phyloP scores from a whole-genome alignment of 805 yeast genomes.

The Saccharomycopsis microspora region DNA sequence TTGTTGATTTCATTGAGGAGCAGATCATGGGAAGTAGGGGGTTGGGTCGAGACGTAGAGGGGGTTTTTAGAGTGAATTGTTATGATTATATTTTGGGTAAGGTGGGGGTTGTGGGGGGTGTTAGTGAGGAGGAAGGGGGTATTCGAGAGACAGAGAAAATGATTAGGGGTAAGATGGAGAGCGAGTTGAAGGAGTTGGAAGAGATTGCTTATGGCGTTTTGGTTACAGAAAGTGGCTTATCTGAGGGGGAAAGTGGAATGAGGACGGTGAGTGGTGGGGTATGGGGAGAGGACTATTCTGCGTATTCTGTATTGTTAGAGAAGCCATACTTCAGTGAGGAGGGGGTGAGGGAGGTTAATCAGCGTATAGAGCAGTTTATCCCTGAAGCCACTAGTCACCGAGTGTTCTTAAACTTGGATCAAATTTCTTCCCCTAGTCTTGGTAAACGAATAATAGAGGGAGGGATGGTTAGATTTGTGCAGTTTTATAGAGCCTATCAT shows the following conservation, averaged over 20 bases:
- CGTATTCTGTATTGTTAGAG: neutral
- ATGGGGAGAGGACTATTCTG: too few species aligned
- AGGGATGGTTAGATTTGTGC: slow-evolving; percentile 38
- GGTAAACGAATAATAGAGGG: slow-evolving; percentile 42
- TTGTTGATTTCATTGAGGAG: slow-evolving; percentile 21
- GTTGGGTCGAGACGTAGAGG: slow-evolving; percentile 20
- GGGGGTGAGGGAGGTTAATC: neutral
- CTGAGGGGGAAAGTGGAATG: slow-evolving; percentile 49
- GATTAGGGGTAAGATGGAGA: slow-evolving; percentile 20
- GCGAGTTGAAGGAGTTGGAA: slow-evolving; percentile 28
- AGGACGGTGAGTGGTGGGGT: slow-evolving; percentile 46
- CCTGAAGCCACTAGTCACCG: slow-evolving; percentile 32
- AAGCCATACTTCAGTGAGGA: neutral
- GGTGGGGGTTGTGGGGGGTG: slow-evolving; percentile 34
- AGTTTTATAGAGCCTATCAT: slow-evolving; percentile 27
- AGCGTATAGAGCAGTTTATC: neutral
- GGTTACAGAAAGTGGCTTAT: slow-evolving; percentile 40
- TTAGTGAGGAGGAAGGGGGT: slow-evolving; percentile 27
- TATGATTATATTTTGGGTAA: slow-evolving; percentile 46
- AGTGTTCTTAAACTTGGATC: slow-evolving; percentile 43
- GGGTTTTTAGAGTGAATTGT: slow-evolving; percentile 44
- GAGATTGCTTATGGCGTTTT: slow-evolving; percentile 35
- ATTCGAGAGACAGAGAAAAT: slow-evolving; percentile 20
- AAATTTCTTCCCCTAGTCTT: slow-evolving; percentile 51
- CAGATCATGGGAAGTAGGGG: slow-evolving; percentile 22